Evolutionary conservation across 371 early-diverging fungal genomes (phyloP), one percentile per base, ranked within the genome.

Genomic region (Rhizopus microsporus): DNA sequence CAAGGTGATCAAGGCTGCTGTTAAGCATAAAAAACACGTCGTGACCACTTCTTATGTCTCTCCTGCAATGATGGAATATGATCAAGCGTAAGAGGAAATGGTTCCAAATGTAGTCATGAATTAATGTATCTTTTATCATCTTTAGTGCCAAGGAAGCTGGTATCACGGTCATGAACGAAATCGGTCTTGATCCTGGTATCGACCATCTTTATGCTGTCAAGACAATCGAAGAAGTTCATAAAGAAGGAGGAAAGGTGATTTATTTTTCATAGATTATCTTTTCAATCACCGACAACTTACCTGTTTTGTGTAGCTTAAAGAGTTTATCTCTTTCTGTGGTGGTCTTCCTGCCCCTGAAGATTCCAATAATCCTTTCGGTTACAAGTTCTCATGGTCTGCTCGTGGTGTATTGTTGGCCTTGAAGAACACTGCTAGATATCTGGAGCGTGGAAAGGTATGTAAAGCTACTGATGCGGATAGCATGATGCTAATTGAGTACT

Each of bases 381-480:
- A 99, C 88, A 99, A 99, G 78, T 99, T 99, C 81, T 91, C 92
- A 65, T 99, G 99, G 99, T 92, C 92, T 32, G 93, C 97, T 7
- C 90, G 92, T 60, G 94, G 98, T 55, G 99, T 98, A 30, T 77
- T 99, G 55, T 81, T 97, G 50, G 99, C 99, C 13, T 86, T 93
- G 54, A 84, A 91, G 74, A 99, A 97, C 77, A 83, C 82, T 39
- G 99, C 98, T 53, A 85, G 82, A 54, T 99, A 88, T 70, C 89
- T 88, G 66, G 83, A 87, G 74, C 84, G 93, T 64, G 96, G 96
- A 58, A 87, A 94, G 85, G 88, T 86, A 62, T 42, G 54, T 23
- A 23, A 23, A 23, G 13, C 6, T 3, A 3, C 3, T 10, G 29
- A 6, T 17, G 1, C 1, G 10, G 8, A 47, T n/a, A 48, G 29